Conservation (phyloP, 2,329 filamentous ascomycete species). For the Clarireedia hainanense region DNA sequence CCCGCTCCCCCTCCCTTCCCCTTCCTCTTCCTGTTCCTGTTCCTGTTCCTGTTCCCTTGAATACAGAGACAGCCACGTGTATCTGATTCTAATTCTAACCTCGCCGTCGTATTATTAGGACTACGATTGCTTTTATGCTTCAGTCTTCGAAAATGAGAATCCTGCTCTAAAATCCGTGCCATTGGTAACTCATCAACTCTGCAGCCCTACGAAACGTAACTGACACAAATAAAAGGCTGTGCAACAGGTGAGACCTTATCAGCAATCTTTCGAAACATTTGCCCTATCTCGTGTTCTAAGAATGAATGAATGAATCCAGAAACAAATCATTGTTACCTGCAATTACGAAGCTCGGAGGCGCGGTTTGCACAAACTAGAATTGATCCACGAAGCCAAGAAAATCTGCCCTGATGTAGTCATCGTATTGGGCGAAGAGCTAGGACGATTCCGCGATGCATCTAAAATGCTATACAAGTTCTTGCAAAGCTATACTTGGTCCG, state of each 20-base stretch:
- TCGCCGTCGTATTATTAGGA: slow-evolving; percentile 38
- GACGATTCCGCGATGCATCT: slow-evolving; percentile 76
- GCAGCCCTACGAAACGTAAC: slow-evolving; percentile 6
- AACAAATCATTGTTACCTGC: slow-evolving; percentile 73
- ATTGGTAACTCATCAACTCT: slow-evolving; percentile 58
- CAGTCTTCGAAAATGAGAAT: slow-evolving; percentile 72
- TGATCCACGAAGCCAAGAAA: slow-evolving; percentile 71
- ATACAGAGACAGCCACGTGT: background rate
- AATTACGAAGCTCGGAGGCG: slow-evolving; percentile 81
- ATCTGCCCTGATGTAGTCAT: slow-evolving; percentile 79
- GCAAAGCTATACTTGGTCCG: slow-evolving; percentile 67
- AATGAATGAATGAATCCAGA: slow-evolving; percentile 31
- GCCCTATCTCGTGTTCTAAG: background rate
- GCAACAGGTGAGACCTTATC: slow-evolving; percentile 23
- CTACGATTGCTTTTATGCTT: slow-evolving; percentile 92
- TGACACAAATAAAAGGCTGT: slow-evolving; percentile 24
- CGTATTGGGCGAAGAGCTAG: slow-evolving; percentile 78
- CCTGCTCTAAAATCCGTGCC: slow-evolving; percentile 65
- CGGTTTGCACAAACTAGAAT: slow-evolving; percentile 75
- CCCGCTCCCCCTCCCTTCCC: background rate
- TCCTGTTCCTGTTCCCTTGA: background rate
- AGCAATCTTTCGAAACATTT: background rate
- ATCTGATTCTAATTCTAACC: background rate
- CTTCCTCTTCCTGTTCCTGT: background rate
- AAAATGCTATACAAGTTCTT: slow-evolving; percentile 73